Evolutionary conservation across 495 filamentous ascomycete species (phyloP), one percentile per base, ranked within the genome.

Genomic region (Talaromyces ruber): DNA sequence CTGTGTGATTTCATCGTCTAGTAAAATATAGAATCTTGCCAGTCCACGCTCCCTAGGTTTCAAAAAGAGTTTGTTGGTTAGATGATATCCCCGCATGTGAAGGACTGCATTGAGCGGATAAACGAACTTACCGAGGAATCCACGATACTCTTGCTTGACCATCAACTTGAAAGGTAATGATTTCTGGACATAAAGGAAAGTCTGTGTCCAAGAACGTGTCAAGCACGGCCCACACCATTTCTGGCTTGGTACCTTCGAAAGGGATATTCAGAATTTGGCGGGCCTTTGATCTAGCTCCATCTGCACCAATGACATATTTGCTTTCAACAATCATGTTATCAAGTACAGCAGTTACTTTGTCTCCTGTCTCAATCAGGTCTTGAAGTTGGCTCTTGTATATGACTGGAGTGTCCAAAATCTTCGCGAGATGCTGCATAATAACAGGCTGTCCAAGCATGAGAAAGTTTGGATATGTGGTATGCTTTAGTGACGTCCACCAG

Each of bases 361-460:
- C 26, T 7, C 32, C 54, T 28, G 25, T 57, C 25, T 57, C 54
- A 32, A 28, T 28, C n/a, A 32, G 8, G 2, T 28, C 18, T 34
- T 57, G 18, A 21, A 57, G 18, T 32, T 18, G 25, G 14, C 30
- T 34, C 11, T 28, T 57, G 54, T 30, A 57, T 21, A 57, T 32
- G 28, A 57, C 30, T 6, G 54, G 30, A 8, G 25, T 34, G n/a
- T 34, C 54, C n/a, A 57, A 14, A 11, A 30, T 34, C 25, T 21
- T 34, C 18, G 54, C 54, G 26, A 32, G 54, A 34, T 30, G 25
- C 54, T 57, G 54, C 54, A 30, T 34, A 26, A 57, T 34, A 16
- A 57, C 54, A 11, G 54, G 54, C 26, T 57, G 54, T 16, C 54
- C 54, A 57, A 57, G 25, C 54, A 57, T 57, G 26, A 57, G 30